A percentile compares a stretch with the other conserved stretches of the same genome.
These are phyloP conservation scores for Leccinum glutinopallens DNA, from an alignment of 1,284 basidiomycete species.

Conservation along the genomic window DNA sequence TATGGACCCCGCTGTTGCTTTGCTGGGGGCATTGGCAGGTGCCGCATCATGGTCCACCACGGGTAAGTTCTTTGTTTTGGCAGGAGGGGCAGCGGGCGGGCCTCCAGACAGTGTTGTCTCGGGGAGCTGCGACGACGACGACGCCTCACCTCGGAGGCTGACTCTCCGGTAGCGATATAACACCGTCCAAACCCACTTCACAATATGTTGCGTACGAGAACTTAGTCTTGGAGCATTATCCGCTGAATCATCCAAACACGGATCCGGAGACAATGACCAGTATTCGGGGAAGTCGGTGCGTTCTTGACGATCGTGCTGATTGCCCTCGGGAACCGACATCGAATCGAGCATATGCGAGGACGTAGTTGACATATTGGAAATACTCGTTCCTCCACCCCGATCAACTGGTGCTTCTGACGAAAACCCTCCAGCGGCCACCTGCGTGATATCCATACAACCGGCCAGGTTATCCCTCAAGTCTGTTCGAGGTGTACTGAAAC, in stretches of 20 bases:
- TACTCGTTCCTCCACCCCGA: conserved; percentile 25
- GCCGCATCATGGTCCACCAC: conserved; percentile 28
- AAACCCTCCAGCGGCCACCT: background rate
- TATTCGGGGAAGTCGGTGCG: background rate
- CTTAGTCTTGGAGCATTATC: conserved; percentile 26
- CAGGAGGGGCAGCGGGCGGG: background rate
- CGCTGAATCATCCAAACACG: conserved; percentile 9
- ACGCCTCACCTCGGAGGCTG: conserved; percentile 10
- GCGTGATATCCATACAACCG: background rate
- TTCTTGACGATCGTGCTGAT: conserved; percentile 2
- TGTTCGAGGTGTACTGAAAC: conserved; percentile 24
- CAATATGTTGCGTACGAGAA: conserved; percentile 6
- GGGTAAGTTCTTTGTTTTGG: conserved; percentile 28
- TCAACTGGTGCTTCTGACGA: conserved; percentile 20
- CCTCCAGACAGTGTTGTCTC: conserved; percentile 12
- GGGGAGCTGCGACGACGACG: conserved; percentile 6
- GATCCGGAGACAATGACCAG: conserved; percentile 1
- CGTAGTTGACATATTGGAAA: background rate
- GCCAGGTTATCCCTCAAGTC: conserved; percentile 14
- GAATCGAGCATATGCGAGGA: conserved; percentile 15
- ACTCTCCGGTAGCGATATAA: background rate
- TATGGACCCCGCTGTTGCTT: conserved; percentile 42
- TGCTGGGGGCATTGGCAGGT: background rate
- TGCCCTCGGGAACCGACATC: background rate
- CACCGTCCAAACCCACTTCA: conserved; percentile 4